Evolutionary conservation across 371 early-diverging fungal species (phyloP).

Genomic region (Dichotomocladium elegans): DNA sequence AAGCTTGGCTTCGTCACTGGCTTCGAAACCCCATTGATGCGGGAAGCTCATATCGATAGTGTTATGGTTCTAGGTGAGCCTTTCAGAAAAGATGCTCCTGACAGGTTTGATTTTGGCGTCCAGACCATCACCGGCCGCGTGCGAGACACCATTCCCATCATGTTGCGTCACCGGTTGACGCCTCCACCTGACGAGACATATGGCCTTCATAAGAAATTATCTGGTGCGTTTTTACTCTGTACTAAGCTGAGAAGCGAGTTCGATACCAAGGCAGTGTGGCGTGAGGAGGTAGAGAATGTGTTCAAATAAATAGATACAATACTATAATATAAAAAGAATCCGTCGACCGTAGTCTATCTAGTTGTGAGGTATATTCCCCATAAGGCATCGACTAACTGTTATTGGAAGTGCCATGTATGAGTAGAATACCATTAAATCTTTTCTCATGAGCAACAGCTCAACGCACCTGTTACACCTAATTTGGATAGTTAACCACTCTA

Average conservation of each 20-base stretch:
- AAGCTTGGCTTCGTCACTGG: constrained; percentile 93
- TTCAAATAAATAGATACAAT: too few relatives aligned
- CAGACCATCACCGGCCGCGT: constrained; percentile 84
- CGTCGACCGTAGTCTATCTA: too few relatives aligned
- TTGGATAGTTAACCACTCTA: too few relatives aligned
- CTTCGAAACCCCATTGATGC: constrained; percentile 85
- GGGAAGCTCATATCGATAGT: constrained; percentile 85
- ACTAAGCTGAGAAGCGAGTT: constrained; percentile 78
- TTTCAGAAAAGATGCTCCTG: constrained; percentile 57
- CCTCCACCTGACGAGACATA: constrained; percentile 98
- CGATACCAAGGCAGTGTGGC: constrained; percentile 62
- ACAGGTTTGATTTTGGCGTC: constrained; percentile 70
- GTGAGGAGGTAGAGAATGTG: constrained; percentile 36
- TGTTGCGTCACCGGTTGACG: constrained; percentile 89
- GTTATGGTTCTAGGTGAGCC: constrained; percentile 87
- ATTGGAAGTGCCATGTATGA: too few relatives aligned
- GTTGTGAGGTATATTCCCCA: too few relatives aligned
- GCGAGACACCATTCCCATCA: constrained; percentile 86
- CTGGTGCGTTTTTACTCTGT: constrained; percentile 92
- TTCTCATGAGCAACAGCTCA: too few relatives aligned
- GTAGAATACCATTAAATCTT: too few relatives aligned
- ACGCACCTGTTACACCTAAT: too few relatives aligned
- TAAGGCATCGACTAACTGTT: too few relatives aligned
- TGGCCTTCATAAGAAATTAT: constrained; percentile 91
- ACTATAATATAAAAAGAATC: too few relatives aligned